Base-by-base conservation (phyloP, 2,329 filamentous ascomycete species). In the Xylaria arbuscula region DNA sequence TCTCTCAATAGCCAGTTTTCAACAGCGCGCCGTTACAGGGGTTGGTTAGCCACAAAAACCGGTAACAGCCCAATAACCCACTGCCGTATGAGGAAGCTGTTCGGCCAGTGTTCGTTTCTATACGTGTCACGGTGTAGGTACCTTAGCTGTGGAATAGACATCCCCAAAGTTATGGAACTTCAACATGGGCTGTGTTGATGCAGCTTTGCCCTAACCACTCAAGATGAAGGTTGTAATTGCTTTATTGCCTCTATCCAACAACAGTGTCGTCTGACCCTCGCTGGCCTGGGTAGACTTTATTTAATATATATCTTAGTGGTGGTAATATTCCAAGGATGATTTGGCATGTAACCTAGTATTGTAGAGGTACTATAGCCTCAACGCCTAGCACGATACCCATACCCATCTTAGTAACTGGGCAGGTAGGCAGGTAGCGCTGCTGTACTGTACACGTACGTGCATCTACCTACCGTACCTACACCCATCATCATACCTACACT, bases 391-490 rank as follows among this genome's bases (percentile, higher is more conserved):
- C 62, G 24, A 34, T 53, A 19, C 48, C 51, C 36, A 62, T 66
- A 53, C 64, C 47, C 17, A 66, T 58, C 53, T 50, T 47, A 50
- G 53, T 51, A 66, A 45, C 61, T 60, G 48, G 61, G 55, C 54
- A 38, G 17, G 15, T 17, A 51, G 51, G 51, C 13, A 36, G 45
- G 53, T 38, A 42, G 62, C 69, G 58, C 68, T 70, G 58, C 68
- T 60, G 56, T 67, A 54, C 58, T 60, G 65, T 70, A 66, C 68
- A 68, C 45, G n/a, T 47, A 47, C 45, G 45, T 47, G 45, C 45
- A 47, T 47, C 45, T 47, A 47, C 45, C 45, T 67, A 53, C 58
- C 54, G 62, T 70, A 63, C 68, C 66, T 58, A 53, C 54, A 56
- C 5, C 2, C 28, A 28, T 5, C 38, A 62, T 55, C 55, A 58